Percentiles rank a stretch among this genome's conserved stretches.
Conservation (phyloP, 2,329 filamentous ascomycete genomes). For the Verticillium longisporum region DNA sequence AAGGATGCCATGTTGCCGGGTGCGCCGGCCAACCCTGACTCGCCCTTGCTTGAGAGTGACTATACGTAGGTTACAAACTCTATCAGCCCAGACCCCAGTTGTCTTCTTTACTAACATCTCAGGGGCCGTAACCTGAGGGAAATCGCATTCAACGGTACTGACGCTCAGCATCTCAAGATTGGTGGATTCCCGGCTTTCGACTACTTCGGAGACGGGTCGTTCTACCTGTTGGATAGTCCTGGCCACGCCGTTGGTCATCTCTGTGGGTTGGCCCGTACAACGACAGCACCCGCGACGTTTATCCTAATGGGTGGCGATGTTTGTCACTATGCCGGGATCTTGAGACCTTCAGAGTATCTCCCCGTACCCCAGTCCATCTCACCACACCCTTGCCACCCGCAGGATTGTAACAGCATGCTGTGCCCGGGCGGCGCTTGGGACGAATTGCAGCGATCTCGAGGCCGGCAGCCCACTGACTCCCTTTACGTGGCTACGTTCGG, state of each 20-base stretch:
- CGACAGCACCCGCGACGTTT: slow-evolving; percentile 22
- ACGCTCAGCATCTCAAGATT: slow-evolving; percentile 18
- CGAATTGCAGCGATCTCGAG: slow-evolving; percentile 14
- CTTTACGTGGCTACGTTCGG: slow-evolving; percentile 17
- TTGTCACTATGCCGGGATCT: slow-evolving; percentile 30
- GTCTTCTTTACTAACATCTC: too few relatives aligned
- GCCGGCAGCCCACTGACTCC: slow-evolving; percentile 13
- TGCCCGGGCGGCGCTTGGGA: slow-evolving; percentile 15
- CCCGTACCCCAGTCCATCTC: slow-evolving; percentile 23
- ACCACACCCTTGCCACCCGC: slow-evolving; percentile 12
- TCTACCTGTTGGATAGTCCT: slow-evolving; percentile 33
- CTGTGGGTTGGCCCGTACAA: slow-evolving; percentile 31
- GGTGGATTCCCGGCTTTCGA: slow-evolving; percentile 30
- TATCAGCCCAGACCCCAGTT: neutral
- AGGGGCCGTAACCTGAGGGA: slow-evolving; percentile 19
- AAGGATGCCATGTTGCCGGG: slow-evolving; percentile 37
- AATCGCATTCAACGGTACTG: slow-evolving; percentile 17
- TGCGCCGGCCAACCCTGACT: slow-evolving; percentile 30
- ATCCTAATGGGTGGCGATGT: slow-evolving; percentile 34
- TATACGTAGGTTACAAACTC: slow-evolving; percentile 11
- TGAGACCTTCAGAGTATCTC: slow-evolving; percentile 25
- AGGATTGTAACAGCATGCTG: neutral
- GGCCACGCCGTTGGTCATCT: slow-evolving; percentile 34
- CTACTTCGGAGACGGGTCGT: slow-evolving; percentile 33
- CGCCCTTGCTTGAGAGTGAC: slow-evolving; percentile 25